Conservation (phyloP, 2,329 filamentous ascomycete species). For the Cadophora luteo-olivacea region DNA sequence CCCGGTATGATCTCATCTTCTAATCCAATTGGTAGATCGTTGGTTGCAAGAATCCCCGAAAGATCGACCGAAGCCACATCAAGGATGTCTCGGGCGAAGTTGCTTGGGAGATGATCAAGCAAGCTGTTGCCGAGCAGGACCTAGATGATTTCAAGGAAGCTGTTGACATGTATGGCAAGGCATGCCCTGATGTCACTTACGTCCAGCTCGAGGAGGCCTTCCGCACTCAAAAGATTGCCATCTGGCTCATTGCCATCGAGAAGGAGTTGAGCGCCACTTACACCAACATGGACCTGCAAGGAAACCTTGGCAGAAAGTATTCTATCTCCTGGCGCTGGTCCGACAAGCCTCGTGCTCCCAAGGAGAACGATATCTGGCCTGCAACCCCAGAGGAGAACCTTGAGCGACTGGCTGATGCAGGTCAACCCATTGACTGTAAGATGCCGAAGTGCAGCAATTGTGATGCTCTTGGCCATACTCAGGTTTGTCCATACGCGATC, state of each 20-base stretch:
- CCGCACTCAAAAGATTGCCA: conserved; percentile 57
- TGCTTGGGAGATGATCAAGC: conserved; percentile 63
- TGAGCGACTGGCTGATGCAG: conserved; percentile 68
- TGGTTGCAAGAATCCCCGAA: conserved; percentile 65
- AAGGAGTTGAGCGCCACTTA: conserved; percentile 61
- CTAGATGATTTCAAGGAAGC: conserved; percentile 68
- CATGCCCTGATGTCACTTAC: conserved; percentile 63
- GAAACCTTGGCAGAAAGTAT: conserved; percentile 69
- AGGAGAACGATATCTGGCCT: conserved; percentile 67
- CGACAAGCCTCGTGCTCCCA: conserved; percentile 61
- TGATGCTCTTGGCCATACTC: background rate
- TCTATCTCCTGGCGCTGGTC: conserved; percentile 68
- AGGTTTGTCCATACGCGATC: background rate
- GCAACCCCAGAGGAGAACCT: conserved; percentile 64
- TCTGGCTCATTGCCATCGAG: conserved; percentile 70
- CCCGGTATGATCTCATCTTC: background rate
- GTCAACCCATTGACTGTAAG: conserved; percentile 65
- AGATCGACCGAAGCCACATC: conserved; percentile 60
- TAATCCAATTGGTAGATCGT: conserved; percentile 30
- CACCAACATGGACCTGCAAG: conserved; percentile 76
- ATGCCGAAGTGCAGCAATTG: conserved; percentile 59
- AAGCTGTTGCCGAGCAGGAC: conserved; percentile 60
- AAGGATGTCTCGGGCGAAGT: conserved; percentile 57
- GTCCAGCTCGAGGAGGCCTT: conserved; percentile 66
- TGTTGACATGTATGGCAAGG: conserved; percentile 66